Evolutionary conservation across 2,329 filamentous ascomycete species (phyloP), one percentile per base, ranked within the genome.

Genomic region (Aureobasidium sp.): DNA sequence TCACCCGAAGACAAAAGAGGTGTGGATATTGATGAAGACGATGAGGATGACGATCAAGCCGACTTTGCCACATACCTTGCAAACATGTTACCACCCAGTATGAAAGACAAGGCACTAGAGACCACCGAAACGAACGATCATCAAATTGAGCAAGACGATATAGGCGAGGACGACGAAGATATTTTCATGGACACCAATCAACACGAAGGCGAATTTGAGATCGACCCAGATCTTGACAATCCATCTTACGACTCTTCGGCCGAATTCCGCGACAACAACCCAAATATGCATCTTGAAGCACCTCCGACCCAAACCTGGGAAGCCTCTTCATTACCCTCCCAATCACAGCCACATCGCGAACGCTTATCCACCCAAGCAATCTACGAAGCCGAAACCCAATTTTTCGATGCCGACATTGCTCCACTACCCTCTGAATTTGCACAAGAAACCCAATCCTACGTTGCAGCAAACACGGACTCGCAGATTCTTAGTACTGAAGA

Each of bases 301-400:
- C 32, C 41, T 9, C 10, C 17, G 12, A 56, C 39, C 9, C 36
- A 42, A 8, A 13, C 27, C 1, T 39, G 44, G 39, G 47, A 48
- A 29, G 20, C 8, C 1, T 60, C 61, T 9, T 46, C 46, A 2
- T n/a, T n/a, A 10, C 34, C 34, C 1, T 59, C 53, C 20, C 27
- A 17, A 12, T 20, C 42, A n/a, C 32, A 48, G 9, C n/a, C 20
- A 29, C 2, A 37, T 44, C 9, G n/a, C 8, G 29, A 62, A 37
- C 17, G 55, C 5, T 26, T 61, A 26, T 60, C 66, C 44, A 74
- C 73, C 5, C 72, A 74, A 64, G 70, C 70, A 36, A 71, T 74
- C 44, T 61, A 72, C 36, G 65, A 70, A 37, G 68, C 67, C 15
- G 69, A 71, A 59, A 23, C 68, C 64, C 13, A 71, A 73, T 63